Base-by-base conservation (phyloP, 2,329 filamentous ascomycete genomes). In the Alternaria angustiovoidea region DNA sequence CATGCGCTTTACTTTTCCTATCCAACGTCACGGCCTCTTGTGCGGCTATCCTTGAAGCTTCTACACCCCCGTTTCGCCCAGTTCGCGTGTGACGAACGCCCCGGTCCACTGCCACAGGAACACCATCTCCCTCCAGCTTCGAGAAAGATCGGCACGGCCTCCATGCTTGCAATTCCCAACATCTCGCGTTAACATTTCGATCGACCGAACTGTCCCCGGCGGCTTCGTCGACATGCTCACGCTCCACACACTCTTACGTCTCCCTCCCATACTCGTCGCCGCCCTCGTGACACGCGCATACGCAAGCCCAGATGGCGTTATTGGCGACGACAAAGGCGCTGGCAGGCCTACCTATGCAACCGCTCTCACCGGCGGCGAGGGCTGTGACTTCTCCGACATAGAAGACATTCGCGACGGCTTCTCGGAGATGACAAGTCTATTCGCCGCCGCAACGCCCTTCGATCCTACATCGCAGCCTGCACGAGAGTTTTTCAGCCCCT, bases 371-470 rank as follows among this genome's bases (percentile, higher is more conserved):
- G 73, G 75, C 16, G 75, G 74, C 39, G 74, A 77, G 60, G 66
- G 66, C 14, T 77, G 75, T 48, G 61, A 65, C 28, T 49, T 66
- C 9, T 65, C 70, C 20, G 62, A 75, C 20, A 57, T 77, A 1
- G 61, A 70, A 46, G 48, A 61, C 30, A 76, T 76, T 46, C 66
- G 68, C 60, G 59, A 64, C 38, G 73, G 75, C 58, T 77, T 77
- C 59, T 53, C 68, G 32, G 74, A 77, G 22, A 77, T 77, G 74
- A 73, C 68, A 8, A 49, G 60, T 20, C 54, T 76, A 11, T 75
- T 76, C 63, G 63, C 64, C 46, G 67, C 72, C 8, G 67, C 72
- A 5, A 46, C 68, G 11, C 65, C 65, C 7, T 69, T 71, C 41
- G 67, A 76, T 24, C 63, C 63, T 8, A 63, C 63, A 1, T 64